phyloP scores from a whole-genome alignment of 352 stramenopile genomes.

The Phytophthora lateralis region DNA sequence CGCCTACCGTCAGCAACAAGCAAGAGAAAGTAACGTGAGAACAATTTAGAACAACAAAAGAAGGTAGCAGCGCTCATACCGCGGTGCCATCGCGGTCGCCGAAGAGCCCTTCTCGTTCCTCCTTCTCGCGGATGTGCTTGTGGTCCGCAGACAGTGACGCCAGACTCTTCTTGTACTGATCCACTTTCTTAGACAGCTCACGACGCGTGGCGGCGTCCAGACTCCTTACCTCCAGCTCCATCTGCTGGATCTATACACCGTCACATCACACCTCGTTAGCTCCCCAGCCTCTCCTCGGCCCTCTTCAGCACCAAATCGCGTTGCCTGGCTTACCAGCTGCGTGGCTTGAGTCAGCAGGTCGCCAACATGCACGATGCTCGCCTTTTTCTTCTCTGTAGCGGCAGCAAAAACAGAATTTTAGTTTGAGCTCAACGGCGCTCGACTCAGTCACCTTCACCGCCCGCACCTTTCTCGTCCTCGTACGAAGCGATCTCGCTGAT shows the following conservation, averaged over 20 bases:
- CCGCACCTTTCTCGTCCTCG: slow-evolving; percentile 76
- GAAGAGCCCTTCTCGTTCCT: slow-evolving; percentile 85
- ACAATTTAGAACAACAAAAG: neutral
- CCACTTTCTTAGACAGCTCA: slow-evolving; percentile 89
- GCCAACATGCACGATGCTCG: slow-evolving; percentile 80
- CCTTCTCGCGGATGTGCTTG: slow-evolving; percentile 83
- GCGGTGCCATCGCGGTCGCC: slow-evolving; percentile 73
- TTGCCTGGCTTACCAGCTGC: slow-evolving; percentile 61
- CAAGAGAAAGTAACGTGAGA: slow-evolving; percentile 1
- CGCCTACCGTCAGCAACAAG: slow-evolving; percentile 39
- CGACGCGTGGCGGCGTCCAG: slow-evolving; percentile 76
- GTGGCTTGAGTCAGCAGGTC: slow-evolving; percentile 82
- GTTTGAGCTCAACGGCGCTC: neutral
- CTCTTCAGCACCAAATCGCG: neutral
- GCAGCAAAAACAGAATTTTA: neutral
- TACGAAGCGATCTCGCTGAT: slow-evolving; percentile 88
- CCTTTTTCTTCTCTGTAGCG: slow-evolving; percentile 83
- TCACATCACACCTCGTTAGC: neutral
- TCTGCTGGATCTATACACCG: slow-evolving; percentile 78
- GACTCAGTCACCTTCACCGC: neutral
- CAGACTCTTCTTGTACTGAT: slow-evolving; percentile 91
- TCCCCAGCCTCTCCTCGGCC: neutral
- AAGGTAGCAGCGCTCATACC: slow-evolving; percentile 30
- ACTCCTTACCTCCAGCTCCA: slow-evolving; percentile 88
- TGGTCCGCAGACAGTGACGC: slow-evolving; percentile 81